Percentiles rank a stretch among this genome's conserved stretches.
These are phyloP conservation scores for Bacidia gigantensis DNA, from an alignment of 495 filamentous ascomycete genomes.

Conservation along the genomic window DNA sequence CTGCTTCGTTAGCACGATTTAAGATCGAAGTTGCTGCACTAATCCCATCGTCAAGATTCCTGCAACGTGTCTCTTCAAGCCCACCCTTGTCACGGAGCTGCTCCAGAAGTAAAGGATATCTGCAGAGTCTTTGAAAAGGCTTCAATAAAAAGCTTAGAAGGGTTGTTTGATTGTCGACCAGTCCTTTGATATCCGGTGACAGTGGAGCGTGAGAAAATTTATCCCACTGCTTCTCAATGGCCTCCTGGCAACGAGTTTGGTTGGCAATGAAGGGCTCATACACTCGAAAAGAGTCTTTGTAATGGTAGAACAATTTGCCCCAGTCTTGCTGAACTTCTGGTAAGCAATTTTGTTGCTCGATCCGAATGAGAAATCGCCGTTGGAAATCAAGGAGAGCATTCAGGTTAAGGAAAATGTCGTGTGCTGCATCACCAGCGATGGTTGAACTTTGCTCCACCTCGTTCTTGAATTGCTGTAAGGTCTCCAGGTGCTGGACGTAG, in stretches of 20 bases:
- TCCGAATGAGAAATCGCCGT: slow-evolving; percentile 80
- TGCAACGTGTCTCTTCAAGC: slow-evolving; percentile 47
- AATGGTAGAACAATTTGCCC: slow-evolving; percentile 69
- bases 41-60: slow-evolving; percentile 57
- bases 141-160: slow-evolving; percentile 88
- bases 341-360: slow-evolving; percentile 85
- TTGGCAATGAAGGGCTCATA: slow-evolving; percentile 97
- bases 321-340: slow-evolving; percentile 71
- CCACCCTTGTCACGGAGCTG: slow-evolving; percentile 74
- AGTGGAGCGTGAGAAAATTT: slow-evolving; percentile 42
- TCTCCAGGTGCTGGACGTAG: slow-evolving; percentile 96
- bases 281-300: slow-evolving; percentile 69
- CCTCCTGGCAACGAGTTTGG: slow-evolving; percentile 44
- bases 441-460: slow-evolving; percentile 74
- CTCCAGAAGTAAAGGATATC: slow-evolving; percentile 85
- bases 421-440: slow-evolving; percentile 77
- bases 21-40: slow-evolving; percentile 64
- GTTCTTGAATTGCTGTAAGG: slow-evolving; percentile 84
- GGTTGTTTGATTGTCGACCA: slow-evolving; percentile 44
- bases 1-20: slow-evolving; percentile 72
- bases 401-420: slow-evolving; percentile 92
- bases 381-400: slow-evolving; percentile 92
- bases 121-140: slow-evolving; percentile 87
- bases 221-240: slow-evolving; percentile 37
- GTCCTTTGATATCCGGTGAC: slow-evolving; percentile 42